A percentile compares a stretch with the other conserved stretches of the same genome.
Conservation (phyloP, 768 basidiomycete species). For the Austroboletus eburneus region DNA sequence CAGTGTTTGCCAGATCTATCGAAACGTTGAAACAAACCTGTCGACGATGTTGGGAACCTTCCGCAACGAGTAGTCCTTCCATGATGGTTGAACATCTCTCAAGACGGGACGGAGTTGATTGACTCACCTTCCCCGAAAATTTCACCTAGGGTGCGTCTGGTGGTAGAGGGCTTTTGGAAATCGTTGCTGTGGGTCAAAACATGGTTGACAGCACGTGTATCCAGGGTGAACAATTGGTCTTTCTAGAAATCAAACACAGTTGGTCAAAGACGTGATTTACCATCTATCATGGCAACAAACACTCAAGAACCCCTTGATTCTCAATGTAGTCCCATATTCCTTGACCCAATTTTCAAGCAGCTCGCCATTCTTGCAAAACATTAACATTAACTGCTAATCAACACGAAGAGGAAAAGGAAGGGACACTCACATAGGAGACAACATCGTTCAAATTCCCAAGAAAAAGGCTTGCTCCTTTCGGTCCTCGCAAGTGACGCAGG, state of each 20-base stretch:
- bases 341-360: conserved; percentile 44
- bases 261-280: background rate
- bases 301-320: conserved; percentile 41
- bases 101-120: background rate
- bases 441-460: conserved; percentile 49
- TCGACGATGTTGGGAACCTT: too few relatives aligned
- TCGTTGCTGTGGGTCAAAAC: conserved; percentile 52
- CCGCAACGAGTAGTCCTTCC: conserved; percentile 44
- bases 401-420: background rate
- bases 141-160: conserved; percentile 34
- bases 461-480: conserved; percentile 40
- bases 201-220: conserved; percentile 60
- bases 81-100: background rate
- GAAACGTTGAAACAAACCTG: too few relatives aligned
- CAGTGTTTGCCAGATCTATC: too few relatives aligned
- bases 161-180: conserved; percentile 52
- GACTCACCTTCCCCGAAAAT: conserved; percentile 39
- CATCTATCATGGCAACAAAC: conserved; percentile 28
- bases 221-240: conserved; percentile 50
- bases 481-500: conserved; percentile 47
- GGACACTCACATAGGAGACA: conserved; percentile 34
- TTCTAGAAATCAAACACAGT: conserved; percentile 14
- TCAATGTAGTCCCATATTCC: conserved; percentile 45
- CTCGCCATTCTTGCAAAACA: conserved; percentile 18
- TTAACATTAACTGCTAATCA: background rate